Conservation (phyloP, 1,139 yeast species). For the Williopsis jadinii region DNA sequence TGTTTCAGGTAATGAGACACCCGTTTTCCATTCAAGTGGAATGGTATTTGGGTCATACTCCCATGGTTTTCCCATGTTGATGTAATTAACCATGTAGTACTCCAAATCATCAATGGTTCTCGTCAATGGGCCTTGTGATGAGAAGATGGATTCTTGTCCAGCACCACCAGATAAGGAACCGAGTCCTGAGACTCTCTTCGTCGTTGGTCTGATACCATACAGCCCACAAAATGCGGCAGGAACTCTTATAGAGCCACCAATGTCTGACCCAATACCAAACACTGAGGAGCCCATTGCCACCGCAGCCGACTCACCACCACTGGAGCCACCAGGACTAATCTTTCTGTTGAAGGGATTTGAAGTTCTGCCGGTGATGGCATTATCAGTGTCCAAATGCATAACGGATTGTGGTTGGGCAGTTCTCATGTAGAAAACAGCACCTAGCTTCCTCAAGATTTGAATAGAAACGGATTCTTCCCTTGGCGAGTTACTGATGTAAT, state of each 20-base stretch:
- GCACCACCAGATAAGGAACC: slow-evolving; percentile 53
- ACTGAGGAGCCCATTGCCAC: slow-evolving; percentile 58
- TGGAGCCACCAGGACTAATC: slow-evolving; percentile 61
- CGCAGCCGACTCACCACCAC: slow-evolving; percentile 74
- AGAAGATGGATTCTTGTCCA: slow-evolving; percentile 34
- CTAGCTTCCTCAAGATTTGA: slow-evolving; percentile 49
- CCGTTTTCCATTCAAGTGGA: slow-evolving; percentile 51
- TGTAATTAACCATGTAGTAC: slow-evolving; percentile 52
- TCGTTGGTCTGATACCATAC: slow-evolving; percentile 64
- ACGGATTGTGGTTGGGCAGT: slow-evolving; percentile 53
- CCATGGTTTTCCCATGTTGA: slow-evolving; percentile 63
- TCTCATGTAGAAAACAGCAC: slow-evolving; percentile 56
- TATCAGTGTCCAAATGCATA: slow-evolving; percentile 49
- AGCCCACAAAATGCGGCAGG: slow-evolving; percentile 72
- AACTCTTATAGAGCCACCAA: slow-evolving; percentile 73
- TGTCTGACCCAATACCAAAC: slow-evolving; percentile 69
- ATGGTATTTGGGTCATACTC: slow-evolving; percentile 42
- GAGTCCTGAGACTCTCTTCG: slow-evolving; percentile 47
- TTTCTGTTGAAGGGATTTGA: slow-evolving; percentile 48
- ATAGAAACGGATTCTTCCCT: slow-evolving; percentile 47
- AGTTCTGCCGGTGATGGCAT: slow-evolving; percentile 44
- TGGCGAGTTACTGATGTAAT: slow-evolving; percentile 35
- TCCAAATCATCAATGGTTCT: slow-evolving; percentile 57
- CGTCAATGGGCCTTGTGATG: slow-evolving; percentile 63
- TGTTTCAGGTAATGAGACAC: slow-evolving; percentile 31